These are phyloP conservation scores for Ustilago lituana DNA, from an alignment of 1,284 basidiomycete species.

Conservation along the genomic window DNA sequence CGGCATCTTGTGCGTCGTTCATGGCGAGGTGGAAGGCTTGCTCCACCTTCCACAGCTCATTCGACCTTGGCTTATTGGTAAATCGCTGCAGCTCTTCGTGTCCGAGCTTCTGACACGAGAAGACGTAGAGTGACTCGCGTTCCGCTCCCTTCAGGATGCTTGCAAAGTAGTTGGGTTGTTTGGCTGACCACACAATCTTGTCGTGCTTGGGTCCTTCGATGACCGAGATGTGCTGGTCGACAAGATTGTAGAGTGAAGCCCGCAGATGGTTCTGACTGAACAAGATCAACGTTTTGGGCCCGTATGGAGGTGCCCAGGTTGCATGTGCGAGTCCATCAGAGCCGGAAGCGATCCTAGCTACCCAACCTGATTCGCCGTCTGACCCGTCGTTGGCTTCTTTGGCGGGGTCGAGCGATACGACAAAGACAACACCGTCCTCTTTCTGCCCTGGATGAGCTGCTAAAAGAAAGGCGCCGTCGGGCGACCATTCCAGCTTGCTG, in stretches of 20 bases:
- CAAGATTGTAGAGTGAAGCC: slow-evolving; percentile 42
- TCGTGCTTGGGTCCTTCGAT: slow-evolving; percentile 48
- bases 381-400: slow-evolving; percentile 56
- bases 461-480: slow-evolving; percentile 54
- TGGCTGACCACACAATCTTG: slow-evolving; percentile 34
- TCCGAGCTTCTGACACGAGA: slow-evolving; percentile 22
- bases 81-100: slow-evolving; percentile 22
- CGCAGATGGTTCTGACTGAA: slow-evolving; percentile 50
- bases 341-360: slow-evolving; percentile 53
- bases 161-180: slow-evolving; percentile 38
- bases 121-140: slow-evolving; percentile 32
- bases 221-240: slow-evolving; percentile 47
- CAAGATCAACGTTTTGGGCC: slow-evolving; percentile 44
- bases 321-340: slow-evolving; percentile 51
- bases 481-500: slow-evolving; percentile 52
- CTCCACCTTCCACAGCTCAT: slow-evolving; percentile 38
- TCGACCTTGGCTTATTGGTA: slow-evolving; percentile 23
- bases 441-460: slow-evolving; percentile 30
- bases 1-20: slow-evolving; percentile 77
- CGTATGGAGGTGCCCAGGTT: slow-evolving; percentile 48
- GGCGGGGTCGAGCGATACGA: slow-evolving; percentile 58
- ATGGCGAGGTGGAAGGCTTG: slow-evolving; percentile 86
- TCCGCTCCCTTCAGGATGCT: slow-evolving; percentile 40
- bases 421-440: slow-evolving; percentile 50
- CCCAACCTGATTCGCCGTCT: slow-evolving; percentile 57